phyloP scores from a whole-genome alignment of 306 rosid genomes.

The Morella rubra region DNA sequence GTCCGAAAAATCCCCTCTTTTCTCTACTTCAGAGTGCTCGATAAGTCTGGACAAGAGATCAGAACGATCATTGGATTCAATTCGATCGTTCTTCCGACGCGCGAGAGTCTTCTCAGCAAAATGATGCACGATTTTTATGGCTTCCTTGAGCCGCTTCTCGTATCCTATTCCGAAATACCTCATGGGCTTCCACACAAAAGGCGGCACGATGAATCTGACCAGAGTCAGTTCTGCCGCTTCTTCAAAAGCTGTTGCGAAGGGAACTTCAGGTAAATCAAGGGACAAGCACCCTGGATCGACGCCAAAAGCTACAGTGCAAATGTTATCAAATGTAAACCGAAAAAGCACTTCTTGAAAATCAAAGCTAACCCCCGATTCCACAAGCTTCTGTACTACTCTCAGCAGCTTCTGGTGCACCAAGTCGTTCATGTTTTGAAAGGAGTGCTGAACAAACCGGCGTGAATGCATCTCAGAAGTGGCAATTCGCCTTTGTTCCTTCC shows the following conservation, averaged over 20 bases:
- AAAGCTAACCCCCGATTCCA: slow-evolving; percentile 11
- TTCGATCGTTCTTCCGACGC: slow-evolving; percentile 25
- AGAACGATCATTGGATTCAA: not conserved
- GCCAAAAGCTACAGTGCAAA: slow-evolving; percentile 44
- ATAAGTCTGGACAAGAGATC: slow-evolving; percentile 44
- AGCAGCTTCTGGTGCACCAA: slow-evolving; percentile 40
- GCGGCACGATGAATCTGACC: not conserved
- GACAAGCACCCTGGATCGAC: slow-evolving; percentile 42
- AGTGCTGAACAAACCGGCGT: slow-evolving; percentile 20
- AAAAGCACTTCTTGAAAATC: slow-evolving; percentile 51
- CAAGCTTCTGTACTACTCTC: slow-evolving; percentile 27
- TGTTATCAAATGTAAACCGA: slow-evolving; percentile 47
- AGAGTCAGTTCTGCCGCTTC: slow-evolving; percentile 20
- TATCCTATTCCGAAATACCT: slow-evolving; percentile 7
- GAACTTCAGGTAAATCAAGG: slow-evolving; percentile 16
- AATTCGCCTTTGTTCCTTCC: slow-evolving; percentile 43
- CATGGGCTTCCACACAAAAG: slow-evolving; percentile 18
- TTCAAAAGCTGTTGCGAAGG: slow-evolving; percentile 19
- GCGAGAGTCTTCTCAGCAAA: slow-evolving; percentile 29
- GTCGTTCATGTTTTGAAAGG: slow-evolving; percentile 29
- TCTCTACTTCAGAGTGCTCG: not conserved
- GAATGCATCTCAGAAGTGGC: slow-evolving; percentile 43
- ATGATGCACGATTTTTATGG: slow-evolving; percentile 20
- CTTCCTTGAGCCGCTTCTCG: slow-evolving; percentile 22
- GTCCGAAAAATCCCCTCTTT: slow-evolving; percentile 15